Conservation (phyloP, 116 monocot genomes). For the Iris pallida region DNA sequence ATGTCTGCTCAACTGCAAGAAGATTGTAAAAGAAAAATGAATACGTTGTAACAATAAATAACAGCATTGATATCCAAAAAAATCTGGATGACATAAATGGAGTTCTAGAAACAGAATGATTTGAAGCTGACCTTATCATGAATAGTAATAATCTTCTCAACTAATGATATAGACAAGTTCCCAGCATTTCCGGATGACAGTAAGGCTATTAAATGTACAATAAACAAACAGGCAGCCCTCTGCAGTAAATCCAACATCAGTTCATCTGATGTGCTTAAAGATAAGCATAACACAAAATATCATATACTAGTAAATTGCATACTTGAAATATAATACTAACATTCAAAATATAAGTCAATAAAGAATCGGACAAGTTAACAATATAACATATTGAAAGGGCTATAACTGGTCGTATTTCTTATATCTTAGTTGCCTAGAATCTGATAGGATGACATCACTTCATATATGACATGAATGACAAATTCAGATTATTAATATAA, state of each 20-base stretch:
- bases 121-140: constrained; percentile 33
- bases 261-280: background rate
- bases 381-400: no score
- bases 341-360: no score
- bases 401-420: no score
- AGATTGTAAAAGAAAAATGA: background rate
- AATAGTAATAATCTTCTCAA: constrained; percentile 46
- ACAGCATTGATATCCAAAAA: background rate
- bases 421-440: no score
- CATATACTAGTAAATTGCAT: no score
- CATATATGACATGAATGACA: no score
- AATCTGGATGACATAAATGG: background rate
- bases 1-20: constrained; percentile 55
- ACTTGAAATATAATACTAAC: no score
- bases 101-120: background rate
- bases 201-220: constrained; percentile 61
- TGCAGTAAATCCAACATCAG: constrained; percentile 19
- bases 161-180: constrained; percentile 62
- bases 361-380: no score
- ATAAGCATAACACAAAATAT: no score
- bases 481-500: no score
- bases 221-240: constrained; percentile 42
- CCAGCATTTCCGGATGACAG: constrained; percentile 40
- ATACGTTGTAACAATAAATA: background rate
- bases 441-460: no score